phyloP scores from a whole-genome alignment of 2,329 filamentous ascomycete species.

The Simplicillium aogashimaense region DNA sequence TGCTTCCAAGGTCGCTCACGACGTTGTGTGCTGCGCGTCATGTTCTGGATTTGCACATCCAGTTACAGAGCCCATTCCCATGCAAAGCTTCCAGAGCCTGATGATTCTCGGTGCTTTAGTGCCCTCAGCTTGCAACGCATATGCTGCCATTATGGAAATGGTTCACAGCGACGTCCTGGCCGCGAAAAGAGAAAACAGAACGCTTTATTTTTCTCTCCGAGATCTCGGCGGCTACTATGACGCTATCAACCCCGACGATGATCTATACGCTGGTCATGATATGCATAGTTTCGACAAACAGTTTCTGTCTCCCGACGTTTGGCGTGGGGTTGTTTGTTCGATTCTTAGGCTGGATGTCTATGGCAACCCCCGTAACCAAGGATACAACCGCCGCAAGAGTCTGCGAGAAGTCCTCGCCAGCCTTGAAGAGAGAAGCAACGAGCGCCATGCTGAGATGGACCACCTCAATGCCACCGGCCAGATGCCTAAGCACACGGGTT shows the following conservation, averaged over 20 bases:
- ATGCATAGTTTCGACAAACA: constrained; percentile 23
- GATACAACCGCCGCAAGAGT: constrained; percentile 18
- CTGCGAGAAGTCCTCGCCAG: constrained; percentile 42
- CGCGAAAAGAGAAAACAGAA: constrained; percentile 30
- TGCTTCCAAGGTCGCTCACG: constrained; percentile 38
- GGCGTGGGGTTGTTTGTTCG: constrained; percentile 43
- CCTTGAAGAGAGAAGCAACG: constrained; percentile 39
- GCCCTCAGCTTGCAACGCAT: constrained; percentile 47
- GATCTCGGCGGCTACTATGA: constrained; percentile 41
- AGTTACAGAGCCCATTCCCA: constrained; percentile 22
- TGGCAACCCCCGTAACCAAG: constrained; percentile 26
- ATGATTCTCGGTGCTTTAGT: constrained; percentile 50
- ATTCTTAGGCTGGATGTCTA: constrained; percentile 49
- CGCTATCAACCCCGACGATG: constrained; percentile 12
- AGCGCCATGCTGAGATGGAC: constrained; percentile 40
- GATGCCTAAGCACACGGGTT: constrained; percentile 12
- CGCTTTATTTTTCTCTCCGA: constrained; percentile 32
- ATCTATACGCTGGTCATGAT: constrained; percentile 8
- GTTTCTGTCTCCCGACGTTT: constrained; percentile 40
- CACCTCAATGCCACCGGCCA: constrained; percentile 29
- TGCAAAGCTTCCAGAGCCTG: constrained; percentile 45
- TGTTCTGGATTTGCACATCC: constrained; percentile 33
- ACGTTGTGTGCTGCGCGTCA: constrained; percentile 37
- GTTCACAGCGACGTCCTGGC: constrained; percentile 39
- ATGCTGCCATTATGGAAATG: constrained; percentile 42